Evolutionary conservation across 805 yeast species (phyloP).

Genomic region (Cyberlindnera euphorbiae): DNA sequence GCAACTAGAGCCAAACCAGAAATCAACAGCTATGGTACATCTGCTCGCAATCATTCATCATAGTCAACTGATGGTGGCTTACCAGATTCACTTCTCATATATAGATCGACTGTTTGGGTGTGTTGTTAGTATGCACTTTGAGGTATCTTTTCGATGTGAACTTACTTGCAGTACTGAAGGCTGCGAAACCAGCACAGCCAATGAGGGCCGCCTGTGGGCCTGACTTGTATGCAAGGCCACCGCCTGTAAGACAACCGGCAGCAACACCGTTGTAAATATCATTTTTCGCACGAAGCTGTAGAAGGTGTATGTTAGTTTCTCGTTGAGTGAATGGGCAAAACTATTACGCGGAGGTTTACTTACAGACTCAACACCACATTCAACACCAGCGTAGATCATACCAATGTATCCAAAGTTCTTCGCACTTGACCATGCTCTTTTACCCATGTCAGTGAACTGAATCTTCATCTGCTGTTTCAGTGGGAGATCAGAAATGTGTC

Average conservation of each 20-base stretch:
- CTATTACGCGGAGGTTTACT: too few species aligned
- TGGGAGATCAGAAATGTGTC: conserved; percentile 76
- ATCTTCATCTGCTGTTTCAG: conserved; percentile 87
- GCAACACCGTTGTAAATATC: conserved; percentile 87
- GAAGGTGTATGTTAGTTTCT: conserved; percentile 1
- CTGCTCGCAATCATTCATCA: conserved; percentile 59
- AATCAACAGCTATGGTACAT: too few species aligned
- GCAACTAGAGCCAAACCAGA: too few species aligned
- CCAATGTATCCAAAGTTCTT: conserved; percentile 94
- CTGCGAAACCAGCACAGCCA: conserved; percentile 98
- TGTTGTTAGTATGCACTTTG: conserved; percentile 2
- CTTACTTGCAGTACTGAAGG: conserved; percentile 72
- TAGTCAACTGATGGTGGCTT: conserved; percentile 87
- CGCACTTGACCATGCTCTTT: conserved; percentile 81
- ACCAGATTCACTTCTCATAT: conserved; percentile 77
- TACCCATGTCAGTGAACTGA: conserved; percentile 90
- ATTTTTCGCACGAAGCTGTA: conserved; percentile 64
- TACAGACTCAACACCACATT: conserved; percentile 78
- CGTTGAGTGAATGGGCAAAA: background rate
- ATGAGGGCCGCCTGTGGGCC: conserved; percentile 90
- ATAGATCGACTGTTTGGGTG: conserved; percentile 49
- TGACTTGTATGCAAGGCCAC: conserved; percentile 84
- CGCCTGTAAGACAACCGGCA: conserved; percentile 97
- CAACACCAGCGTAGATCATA: conserved; percentile 86
- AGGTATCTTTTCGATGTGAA: background rate